Percentiles rank a stretch among this genome's conserved stretches.
These are phyloP conservation scores for Hypoxylon crocopeplum DNA, from an alignment of 495 filamentous ascomycete species.

Conservation along the genomic window DNA sequence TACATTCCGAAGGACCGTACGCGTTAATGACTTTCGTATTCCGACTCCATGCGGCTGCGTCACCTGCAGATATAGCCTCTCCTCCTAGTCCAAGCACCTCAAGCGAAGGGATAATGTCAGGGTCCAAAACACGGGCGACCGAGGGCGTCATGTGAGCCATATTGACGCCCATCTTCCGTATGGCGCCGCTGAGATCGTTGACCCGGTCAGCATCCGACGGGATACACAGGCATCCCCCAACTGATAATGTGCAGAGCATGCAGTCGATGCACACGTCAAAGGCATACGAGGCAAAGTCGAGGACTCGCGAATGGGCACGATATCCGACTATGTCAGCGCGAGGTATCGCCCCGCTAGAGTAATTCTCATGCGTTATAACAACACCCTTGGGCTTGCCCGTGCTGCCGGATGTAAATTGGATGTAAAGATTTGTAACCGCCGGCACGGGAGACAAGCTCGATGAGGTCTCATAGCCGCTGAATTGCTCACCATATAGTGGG, in stretches of 20 bases:
- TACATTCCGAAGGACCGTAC: conserved; percentile 65
- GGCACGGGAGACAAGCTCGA: conserved; percentile 35
- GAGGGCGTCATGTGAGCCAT: conserved; percentile 61
- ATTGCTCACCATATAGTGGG: conserved; percentile 20
- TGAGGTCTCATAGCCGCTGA: conserved; percentile 12
- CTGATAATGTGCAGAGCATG: conserved; percentile 56
- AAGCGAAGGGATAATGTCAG: conserved; percentile 45
- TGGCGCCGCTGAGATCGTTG: conserved; percentile 50
- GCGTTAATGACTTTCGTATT: conserved; percentile 56
- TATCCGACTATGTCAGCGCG: conserved; percentile 50
- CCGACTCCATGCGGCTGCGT: conserved; percentile 48
- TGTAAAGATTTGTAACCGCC: conserved; percentile 44
- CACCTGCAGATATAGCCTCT: conserved; percentile 47
- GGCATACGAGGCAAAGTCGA: conserved; percentile 59
- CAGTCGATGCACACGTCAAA: conserved; percentile 61
- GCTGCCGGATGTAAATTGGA: conserved; percentile 57
- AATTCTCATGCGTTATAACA: conserved; percentile 51
- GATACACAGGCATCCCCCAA: conserved; percentile 71
- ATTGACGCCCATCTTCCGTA: conserved; percentile 45
- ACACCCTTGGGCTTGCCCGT: conserved; percentile 58
- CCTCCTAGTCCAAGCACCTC: conserved; percentile 51
- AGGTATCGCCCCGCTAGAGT: conserved; percentile 50
- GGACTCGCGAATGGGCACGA: conserved; percentile 46
- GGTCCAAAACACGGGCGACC: conserved; percentile 57
- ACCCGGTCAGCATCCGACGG: conserved; percentile 59